Conservation (phyloP, 371 early-diverging fungal genomes). For the Batkoa obscura region DNA sequence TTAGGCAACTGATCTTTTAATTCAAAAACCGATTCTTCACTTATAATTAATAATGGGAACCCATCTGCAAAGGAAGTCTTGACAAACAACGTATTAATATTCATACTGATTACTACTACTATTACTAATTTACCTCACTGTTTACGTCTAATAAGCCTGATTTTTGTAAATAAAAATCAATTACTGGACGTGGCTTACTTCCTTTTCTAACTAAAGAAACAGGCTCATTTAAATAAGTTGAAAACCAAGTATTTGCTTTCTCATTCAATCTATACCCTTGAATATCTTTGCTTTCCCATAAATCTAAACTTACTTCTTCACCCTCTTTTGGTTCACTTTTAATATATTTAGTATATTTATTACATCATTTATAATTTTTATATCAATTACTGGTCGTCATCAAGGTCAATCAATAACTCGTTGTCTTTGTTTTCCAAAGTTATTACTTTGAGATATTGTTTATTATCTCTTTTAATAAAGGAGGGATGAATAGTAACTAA, state of each 20-base stretch:
- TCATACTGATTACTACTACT: background rate
- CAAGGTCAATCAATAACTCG: no score
- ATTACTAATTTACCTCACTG: background rate
- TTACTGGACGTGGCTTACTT: background rate
- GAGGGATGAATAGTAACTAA: background rate
- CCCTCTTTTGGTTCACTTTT: no score
- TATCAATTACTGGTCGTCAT: no score
- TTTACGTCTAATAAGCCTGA: background rate
- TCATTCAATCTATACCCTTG: no score
- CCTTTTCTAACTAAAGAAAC: background rate
- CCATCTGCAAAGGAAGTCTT: conserved; percentile 19
- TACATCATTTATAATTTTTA: no score
- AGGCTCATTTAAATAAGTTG: background rate
- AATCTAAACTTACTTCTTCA: no score
- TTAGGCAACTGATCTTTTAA: conserved; percentile 11
- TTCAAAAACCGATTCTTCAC: conserved; percentile 15
- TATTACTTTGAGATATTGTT: background rate
- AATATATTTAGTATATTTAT: no score
- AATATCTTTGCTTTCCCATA: no score
- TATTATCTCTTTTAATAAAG: background rate
- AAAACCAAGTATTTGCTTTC: conserved; percentile 5
- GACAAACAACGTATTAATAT: background rate
- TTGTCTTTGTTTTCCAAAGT: conserved; percentile 4
- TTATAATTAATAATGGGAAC: conserved; percentile 16
- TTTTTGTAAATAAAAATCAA: background rate